A percentile compares a stretch with the other conserved stretches of the same genome.
These are phyloP conservation scores for Euphorbia lathyris DNA, from an alignment of 345 rosid genomes.

Conservation along the genomic window DNA sequence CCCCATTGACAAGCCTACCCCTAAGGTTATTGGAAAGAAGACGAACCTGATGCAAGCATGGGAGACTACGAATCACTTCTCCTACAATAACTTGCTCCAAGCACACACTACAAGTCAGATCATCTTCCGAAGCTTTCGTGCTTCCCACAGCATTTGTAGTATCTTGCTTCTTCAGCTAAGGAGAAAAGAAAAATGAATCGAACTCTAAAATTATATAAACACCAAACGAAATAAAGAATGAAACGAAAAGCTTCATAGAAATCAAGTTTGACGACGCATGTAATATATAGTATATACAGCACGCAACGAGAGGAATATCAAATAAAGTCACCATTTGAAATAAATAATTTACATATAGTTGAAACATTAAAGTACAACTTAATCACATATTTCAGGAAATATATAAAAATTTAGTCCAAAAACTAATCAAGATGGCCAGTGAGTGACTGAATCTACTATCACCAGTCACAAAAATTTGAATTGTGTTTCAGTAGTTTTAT, in stretches of 20 bases:
- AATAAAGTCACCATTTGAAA: not conserved
- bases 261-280: not conserved
- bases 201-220: not conserved
- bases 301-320: not conserved
- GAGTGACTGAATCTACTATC: not conserved
- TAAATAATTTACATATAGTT: not conserved
- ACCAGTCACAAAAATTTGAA: not conserved
- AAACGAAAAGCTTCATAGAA: not conserved
- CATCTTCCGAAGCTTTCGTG: constrained; percentile 54
- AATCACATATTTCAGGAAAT: not conserved
- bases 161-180: constrained; percentile 51
- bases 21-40: too few relatives aligned
- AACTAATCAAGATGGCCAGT: not conserved
- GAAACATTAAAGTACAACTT: not conserved
- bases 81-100: constrained; percentile 70
- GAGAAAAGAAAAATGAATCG: constrained; percentile 13
- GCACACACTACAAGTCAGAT: constrained; percentile 76
- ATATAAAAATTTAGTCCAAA: not conserved
- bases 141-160: constrained; percentile 25
- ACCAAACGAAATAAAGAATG: not conserved
- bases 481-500: not conserved
- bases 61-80: constrained; percentile 64
- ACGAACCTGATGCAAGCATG: constrained; percentile 74
- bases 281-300: not conserved
- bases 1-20: too few relatives aligned